phyloP scores from a whole-genome alignment of 225 moss, liverwort and hornwort species.

The Polytrichum formosum region DNA sequence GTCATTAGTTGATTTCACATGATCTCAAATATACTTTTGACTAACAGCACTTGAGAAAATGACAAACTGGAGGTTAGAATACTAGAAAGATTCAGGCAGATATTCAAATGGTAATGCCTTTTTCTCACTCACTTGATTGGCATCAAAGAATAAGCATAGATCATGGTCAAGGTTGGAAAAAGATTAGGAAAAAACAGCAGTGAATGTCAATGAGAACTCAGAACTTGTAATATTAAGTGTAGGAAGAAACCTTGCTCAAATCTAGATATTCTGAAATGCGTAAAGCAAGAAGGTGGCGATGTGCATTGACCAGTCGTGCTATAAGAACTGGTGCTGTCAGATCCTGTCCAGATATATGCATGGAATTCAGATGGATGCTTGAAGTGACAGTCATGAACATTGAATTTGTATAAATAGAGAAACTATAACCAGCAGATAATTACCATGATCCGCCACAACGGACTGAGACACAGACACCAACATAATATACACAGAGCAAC shows the following conservation, averaged over 20 bases:
- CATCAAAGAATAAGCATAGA: neutral
- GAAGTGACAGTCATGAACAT: no score
- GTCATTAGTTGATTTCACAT: neutral
- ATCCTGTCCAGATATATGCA: constrained; percentile 42
- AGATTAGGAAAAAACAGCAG: no score
- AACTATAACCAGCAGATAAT: no score
- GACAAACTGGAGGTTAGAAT: no score
- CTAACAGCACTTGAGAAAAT: neutral
- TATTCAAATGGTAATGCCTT: no score
- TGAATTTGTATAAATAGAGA: no score
- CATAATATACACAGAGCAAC: no score
- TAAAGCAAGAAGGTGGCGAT: constrained; percentile 84
- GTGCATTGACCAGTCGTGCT: constrained; percentile 85
- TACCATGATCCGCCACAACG: no score
- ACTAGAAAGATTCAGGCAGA: no score
- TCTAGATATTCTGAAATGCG: constrained; percentile 90
- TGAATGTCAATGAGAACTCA: no score
- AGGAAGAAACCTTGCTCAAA: constrained; percentile 72
- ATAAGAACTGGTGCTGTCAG: constrained; percentile 83
- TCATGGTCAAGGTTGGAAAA: neutral
- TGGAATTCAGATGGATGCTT: no score
- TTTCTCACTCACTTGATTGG: neutral
- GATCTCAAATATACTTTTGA: neutral
- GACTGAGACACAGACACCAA: no score
- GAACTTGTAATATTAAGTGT: neutral